Percentiles rank a stretch among this genome's conserved stretches.
Conservation (phyloP, 139 green algal genomes). For the Dunaliella primolecta region DNA sequence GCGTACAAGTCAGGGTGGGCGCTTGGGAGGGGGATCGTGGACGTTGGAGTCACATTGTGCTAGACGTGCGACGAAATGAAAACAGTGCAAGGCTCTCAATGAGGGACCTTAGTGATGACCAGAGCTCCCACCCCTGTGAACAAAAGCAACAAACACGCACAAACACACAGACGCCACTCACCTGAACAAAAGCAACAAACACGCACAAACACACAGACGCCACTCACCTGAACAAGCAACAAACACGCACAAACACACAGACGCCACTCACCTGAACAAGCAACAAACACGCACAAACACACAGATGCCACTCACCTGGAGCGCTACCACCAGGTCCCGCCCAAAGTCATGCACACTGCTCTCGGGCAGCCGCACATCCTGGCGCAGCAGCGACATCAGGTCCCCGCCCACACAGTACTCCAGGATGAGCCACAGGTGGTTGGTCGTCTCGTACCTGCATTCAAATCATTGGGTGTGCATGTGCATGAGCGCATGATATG, state of each 20-base stretch:
- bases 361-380: slow-evolving; percentile 85
- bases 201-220: neutral
- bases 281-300: neutral
- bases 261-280: too few species aligned
- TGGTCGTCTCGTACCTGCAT: slow-evolving; percentile 91
- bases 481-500: neutral
- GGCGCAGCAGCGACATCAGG: slow-evolving; percentile 77
- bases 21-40: too few species aligned
- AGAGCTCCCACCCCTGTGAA: too few species aligned
- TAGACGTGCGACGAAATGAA: too few species aligned
- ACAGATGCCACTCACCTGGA: slow-evolving; percentile 32
- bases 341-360: slow-evolving; percentile 82
- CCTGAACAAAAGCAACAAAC: too few species aligned
- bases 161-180: neutral
- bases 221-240: slow-evolving; percentile 25
- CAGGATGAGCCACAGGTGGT: slow-evolving; percentile 97
- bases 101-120: too few species aligned
- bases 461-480: neutral
- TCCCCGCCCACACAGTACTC: slow-evolving; percentile 96
- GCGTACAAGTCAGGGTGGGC: neutral
- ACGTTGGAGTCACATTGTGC: too few species aligned
- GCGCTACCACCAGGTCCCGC: slow-evolving; percentile 65
- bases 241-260: neutral
- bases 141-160: too few species aligned
- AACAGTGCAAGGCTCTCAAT: too few species aligned